Base-by-base conservation (phyloP, 2,329 filamentous ascomycete species). In the Epichloe bromicola region DNA sequence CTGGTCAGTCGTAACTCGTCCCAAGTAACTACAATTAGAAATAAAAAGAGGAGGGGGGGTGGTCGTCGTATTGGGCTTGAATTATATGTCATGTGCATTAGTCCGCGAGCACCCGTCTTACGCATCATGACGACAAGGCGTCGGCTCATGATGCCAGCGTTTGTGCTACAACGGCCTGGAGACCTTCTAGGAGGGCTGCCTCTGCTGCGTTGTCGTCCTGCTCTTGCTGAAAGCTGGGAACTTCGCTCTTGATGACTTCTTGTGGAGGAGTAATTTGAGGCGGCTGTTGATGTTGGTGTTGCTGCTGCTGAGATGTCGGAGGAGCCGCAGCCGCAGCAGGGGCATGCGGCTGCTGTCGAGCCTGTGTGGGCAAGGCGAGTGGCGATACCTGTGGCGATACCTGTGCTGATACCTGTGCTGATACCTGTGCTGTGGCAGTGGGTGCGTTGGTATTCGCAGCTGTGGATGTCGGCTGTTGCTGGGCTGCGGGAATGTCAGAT, bases 141-240 rank as follows among this genome's bases (percentile, higher is more conserved):
- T 20, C 26, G 14, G 19, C 23, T 42, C 39, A 54, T 53, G 55
- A 60, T 39, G 54, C 51, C 19, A 59, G 37, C 6, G 54, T 58
- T 38, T 59, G 58, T 48, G 65, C 65, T 40, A 67, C 61, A 7
- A 60, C 65, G 8, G 63, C 65, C 48, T 67, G 65, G 1, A 67
- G 59, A 5, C 65, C 63, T 51, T 67, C 63, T 6, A 67, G 50
- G 15, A 67, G 55, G 20, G 65, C 64, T 19, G 60, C 65, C 49
- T 67, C 65, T 14, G 63, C 63, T 20, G 60, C 65, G 38, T 66
- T 64, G 50, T 67, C 65, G 49, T 67, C 56, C 30, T 59, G 55
- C 17, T 53, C 48, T 4, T 53, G 42, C 20, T 59, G 54, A 11
- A 30, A 30, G 20, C 54, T 53, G 19, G 53, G 53, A 15, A 49